Base-by-base conservation (phyloP, 2,329 filamentous ascomycete genomes). In the Pyrenochaeta sp. region DNA sequence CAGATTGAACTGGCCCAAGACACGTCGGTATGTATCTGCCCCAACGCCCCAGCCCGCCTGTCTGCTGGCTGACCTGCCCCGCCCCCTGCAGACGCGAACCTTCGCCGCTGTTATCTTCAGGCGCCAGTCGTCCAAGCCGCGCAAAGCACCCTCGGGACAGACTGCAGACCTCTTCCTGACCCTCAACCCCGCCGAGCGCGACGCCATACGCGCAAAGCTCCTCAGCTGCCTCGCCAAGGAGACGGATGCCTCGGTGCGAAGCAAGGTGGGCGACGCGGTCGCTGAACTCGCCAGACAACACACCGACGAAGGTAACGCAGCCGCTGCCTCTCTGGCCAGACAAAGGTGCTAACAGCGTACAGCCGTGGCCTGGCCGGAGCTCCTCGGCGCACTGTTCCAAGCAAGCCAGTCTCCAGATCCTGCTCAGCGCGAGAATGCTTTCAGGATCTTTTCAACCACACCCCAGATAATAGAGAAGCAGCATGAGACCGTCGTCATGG, bases 251-350 rank as follows among this genome's bases (percentile, higher is more conserved):
- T 78, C 83, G 26, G 89, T 96, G 32, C 83, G 94, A 63, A 94
- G 96, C 77, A 99, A 99, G 74, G 89, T 97, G 68, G 94, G 92
- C 61, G 94, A 99, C 74, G 91, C 93, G n/a, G 89, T 97, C 51
- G 94, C 94, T 17, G 94, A 99, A 74, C 81, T 99, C 48, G 94
- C 93, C 30, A 85, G 94, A 64, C 91, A 99, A 76, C 96, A 96
- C 74, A 88, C 89, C 30, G 94, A 97, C 63, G 90, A 88, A 65
- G 87, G 90, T 96, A 80, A 71, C 86, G 77, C 36, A 14, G 31
- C 9, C 14, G 11, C 8, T 18, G 21, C 36, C 37, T 17, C 22
- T 24, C 8, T 17, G 14, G 7, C 4, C 14, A 38, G 9, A 20
- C 17, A 20, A 30, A 35, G 22, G 30, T 22, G 28, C 48, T 56